phyloP scores from a whole-genome alignment of 2,329 filamentous ascomycete species.

The Hortaea sp. region DNA sequence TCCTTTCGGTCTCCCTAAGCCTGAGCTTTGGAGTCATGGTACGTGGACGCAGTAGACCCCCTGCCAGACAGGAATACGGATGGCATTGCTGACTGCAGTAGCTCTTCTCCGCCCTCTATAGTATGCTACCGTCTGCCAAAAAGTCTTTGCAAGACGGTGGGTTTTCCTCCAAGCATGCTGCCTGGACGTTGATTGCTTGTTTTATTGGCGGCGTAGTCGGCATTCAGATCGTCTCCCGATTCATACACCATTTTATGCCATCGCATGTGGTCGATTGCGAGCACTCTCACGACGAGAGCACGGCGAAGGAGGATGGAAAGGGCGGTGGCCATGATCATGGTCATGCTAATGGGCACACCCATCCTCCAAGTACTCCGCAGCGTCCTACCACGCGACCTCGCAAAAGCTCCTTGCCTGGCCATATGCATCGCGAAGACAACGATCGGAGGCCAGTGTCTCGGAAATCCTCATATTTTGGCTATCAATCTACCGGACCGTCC shows the following conservation, averaged over 20 bases:
- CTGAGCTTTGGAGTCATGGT: constrained; percentile 97
- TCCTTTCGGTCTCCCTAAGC: constrained; percentile 79
- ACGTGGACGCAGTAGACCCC: constrained; percentile 20
- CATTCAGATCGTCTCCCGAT: constrained; percentile 62
- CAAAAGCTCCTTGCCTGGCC: constrained; percentile 11
- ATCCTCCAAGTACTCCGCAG: constrained; percentile 10
- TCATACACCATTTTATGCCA: constrained; percentile 64
- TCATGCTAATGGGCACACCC: constrained; percentile 18
- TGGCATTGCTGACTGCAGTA: constrained; percentile 28
- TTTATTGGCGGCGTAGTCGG: constrained; percentile 65
- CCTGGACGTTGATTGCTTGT: constrained; percentile 57
- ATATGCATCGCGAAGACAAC: constrained; percentile 6
- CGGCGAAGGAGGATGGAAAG: constrained; percentile 19
- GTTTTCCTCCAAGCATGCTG: constrained; percentile 56
- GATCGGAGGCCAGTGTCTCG: constrained; percentile 1
- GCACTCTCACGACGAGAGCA: constrained; percentile 55
- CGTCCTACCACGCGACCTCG: constrained; percentile 8
- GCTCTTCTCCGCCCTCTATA: constrained; percentile 87
- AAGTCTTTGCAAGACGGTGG: constrained; percentile 63
- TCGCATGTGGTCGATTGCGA: constrained; percentile 75
- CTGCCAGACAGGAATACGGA: neutral
- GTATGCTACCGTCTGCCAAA: constrained; percentile 82
- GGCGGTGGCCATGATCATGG: constrained; percentile 19
- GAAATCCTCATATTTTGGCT: constrained; percentile 4
- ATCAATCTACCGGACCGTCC: neutral